These are phyloP conservation scores for Nakazawaea holstii DNA, from an alignment of 805 yeast species.

Conservation along the genomic window DNA sequence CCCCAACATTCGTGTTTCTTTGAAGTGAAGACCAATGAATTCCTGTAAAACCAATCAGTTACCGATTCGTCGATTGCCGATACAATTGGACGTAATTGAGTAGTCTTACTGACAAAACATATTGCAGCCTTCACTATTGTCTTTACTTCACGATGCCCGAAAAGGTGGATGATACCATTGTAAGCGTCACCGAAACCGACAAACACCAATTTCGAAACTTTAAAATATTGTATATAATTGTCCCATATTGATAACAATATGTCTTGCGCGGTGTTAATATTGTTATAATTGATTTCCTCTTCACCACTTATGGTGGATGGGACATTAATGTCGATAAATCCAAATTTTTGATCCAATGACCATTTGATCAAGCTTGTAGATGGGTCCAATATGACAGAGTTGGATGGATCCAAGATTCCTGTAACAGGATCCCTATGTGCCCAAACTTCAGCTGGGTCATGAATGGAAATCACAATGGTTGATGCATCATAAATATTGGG, in stretches of 20 bases:
- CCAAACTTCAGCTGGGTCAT: slow-evolving; percentile 93
- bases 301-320: slow-evolving; percentile 50
- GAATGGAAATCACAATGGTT: slow-evolving; percentile 68
- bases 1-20: slow-evolving; percentile 80
- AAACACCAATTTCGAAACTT: slow-evolving; percentile 65
- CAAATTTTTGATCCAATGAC: slow-evolving; percentile 54
- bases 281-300: slow-evolving; percentile 51
- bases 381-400: slow-evolving; percentile 73
- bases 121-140: slow-evolving; percentile 64
- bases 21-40: slow-evolving; percentile 78
- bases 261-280: slow-evolving; percentile 70
- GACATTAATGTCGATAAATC: slow-evolving; percentile 78
- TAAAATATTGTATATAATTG: slow-evolving; percentile 74
- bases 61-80: slow-evolving; percentile 86
- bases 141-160: slow-evolving; percentile 74
- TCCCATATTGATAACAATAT: slow-evolving; percentile 82
- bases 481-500: slow-evolving; percentile 59
- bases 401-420: slow-evolving; percentile 69
- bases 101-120: slow-evolving; percentile 60
- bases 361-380: slow-evolving; percentile 67
- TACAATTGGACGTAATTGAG: slow-evolving; percentile 69
- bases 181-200: slow-evolving; percentile 89
- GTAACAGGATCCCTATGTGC: slow-evolving; percentile 75
- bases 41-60: slow-evolving; percentile 87
- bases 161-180: slow-evolving; percentile 78